phyloP scores from a whole-genome alignment of 495 filamentous ascomycete species.

The Penicillium crystallinum region DNA sequence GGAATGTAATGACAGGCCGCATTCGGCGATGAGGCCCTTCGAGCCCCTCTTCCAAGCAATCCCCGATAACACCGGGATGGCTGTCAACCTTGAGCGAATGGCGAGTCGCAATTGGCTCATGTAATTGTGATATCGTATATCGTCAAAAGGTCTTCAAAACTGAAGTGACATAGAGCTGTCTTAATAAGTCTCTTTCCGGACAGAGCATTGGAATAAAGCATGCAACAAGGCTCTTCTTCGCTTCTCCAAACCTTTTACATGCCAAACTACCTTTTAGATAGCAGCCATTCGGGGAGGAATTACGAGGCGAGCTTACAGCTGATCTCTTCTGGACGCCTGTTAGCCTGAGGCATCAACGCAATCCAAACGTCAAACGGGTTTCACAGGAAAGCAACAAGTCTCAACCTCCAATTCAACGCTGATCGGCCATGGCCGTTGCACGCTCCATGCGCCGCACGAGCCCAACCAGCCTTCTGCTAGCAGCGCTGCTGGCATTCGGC shows the following conservation, averaged over 20 bases:
- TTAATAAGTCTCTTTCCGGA: slow-evolving; percentile 12
- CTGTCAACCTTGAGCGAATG: background rate
- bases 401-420: background rate
- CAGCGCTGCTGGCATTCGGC: slow-evolving; percentile 53
- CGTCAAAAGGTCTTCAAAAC: background rate
- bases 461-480: slow-evolving; percentile 61
- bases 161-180: background rate
- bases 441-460: slow-evolving; percentile 61
- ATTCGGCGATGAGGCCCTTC: slow-evolving; percentile 13
- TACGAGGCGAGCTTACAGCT: background rate
- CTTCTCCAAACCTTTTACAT: background rate
- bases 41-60: slow-evolving; percentile 13
- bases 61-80: slow-evolving; percentile 3
- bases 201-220: background rate
- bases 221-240: background rate
- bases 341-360: slow-evolving; percentile 17
- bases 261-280: background rate
- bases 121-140: background rate
- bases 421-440: slow-evolving; percentile 46
- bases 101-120: background rate
- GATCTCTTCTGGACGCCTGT: background rate
- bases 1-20: slow-evolving; percentile 19
- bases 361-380: background rate
- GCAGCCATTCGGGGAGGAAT: background rate
- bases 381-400: background rate